These are phyloP conservation scores for Claviceps purpurea DNA, from an alignment of 2,329 filamentous ascomycete genomes.

Conservation along the genomic window DNA sequence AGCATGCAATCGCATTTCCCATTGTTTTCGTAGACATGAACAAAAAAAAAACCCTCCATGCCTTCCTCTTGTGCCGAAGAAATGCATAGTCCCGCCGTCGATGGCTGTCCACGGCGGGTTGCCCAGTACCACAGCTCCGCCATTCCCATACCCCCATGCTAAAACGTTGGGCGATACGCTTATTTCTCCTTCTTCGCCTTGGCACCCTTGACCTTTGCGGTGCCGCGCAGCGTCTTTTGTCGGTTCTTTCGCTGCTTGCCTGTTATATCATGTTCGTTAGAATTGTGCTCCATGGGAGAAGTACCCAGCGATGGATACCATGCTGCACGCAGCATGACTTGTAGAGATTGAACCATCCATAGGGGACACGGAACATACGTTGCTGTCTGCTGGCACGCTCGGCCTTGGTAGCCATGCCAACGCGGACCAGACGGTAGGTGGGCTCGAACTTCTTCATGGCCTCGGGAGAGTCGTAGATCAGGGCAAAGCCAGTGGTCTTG, in stretches of 20 bases:
- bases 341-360: too few relatives aligned
- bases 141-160: slow-evolving; percentile 18
- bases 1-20: slow-evolving; percentile 8
- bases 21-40: slow-evolving; percentile 14
- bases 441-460: slow-evolving; percentile 99
- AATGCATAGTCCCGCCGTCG: slow-evolving; percentile 12
- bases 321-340: too few relatives aligned
- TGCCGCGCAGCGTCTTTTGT: slow-evolving; percentile 95
- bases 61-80: slow-evolving; percentile 5
- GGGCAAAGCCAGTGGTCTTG: slow-evolving; percentile 98
- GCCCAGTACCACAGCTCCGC: slow-evolving; percentile 15
- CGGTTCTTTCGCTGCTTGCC: slow-evolving; percentile 99
- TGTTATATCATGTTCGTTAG: slow-evolving; percentile 30
- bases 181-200: slow-evolving; percentile 92
- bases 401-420: slow-evolving; percentile 84
- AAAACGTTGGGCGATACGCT: slow-evolving; percentile 27
- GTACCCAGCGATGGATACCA: too few relatives aligned
- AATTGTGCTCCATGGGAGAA: too few relatives aligned
- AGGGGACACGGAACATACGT: slow-evolving; percentile 53
- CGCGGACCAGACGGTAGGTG: slow-evolving; percentile 88
- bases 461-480: slow-evolving; percentile 96
- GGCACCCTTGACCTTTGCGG: slow-evolving; percentile 94
- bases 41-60: slow-evolving; percentile 5
- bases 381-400: slow-evolving; percentile 98
- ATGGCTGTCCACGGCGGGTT: slow-evolving; percentile 10